Conservation (phyloP, 2,329 filamentous ascomycete genomes). For the Chalaropsis ovoidea region DNA sequence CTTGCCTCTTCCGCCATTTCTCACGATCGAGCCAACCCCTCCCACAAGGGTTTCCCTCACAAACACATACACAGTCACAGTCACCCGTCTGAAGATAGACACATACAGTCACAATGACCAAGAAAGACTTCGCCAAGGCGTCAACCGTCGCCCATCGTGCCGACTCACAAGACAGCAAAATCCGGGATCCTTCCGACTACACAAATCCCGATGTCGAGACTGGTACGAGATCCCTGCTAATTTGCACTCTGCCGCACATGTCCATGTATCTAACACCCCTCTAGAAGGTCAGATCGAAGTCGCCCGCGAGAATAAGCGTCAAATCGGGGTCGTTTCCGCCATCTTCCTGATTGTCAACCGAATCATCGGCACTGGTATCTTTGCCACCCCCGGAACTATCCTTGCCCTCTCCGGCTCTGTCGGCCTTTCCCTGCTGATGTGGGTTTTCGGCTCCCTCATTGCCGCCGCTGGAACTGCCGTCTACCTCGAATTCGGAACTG, state of each 20-base stretch:
- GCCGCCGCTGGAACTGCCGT: slow-evolving; percentile 53
- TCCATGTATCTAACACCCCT: background rate
- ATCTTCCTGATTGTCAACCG: slow-evolving; percentile 54
- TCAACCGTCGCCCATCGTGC: slow-evolving; percentile 9
- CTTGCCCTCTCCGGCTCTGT: slow-evolving; percentile 48
- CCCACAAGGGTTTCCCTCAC: background rate
- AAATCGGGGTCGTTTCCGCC: slow-evolving; percentile 47
- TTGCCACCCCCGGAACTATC: slow-evolving; percentile 52
- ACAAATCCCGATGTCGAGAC: slow-evolving; percentile 11
- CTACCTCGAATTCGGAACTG: slow-evolving; percentile 57
- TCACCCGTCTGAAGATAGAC: background rate
- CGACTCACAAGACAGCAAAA: slow-evolving; percentile 9
- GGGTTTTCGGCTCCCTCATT: slow-evolving; percentile 53
- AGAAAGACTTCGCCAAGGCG: slow-evolving; percentile 10
- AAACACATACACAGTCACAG: background rate
- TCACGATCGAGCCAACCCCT: background rate
- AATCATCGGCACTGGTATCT: slow-evolving; percentile 58
- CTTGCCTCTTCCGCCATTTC: background rate
- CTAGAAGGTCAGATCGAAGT: slow-evolving; percentile 31
- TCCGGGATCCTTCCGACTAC: background rate
- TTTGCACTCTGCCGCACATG: background rate
- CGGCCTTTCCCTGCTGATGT: slow-evolving; percentile 53
- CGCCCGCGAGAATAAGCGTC: slow-evolving; percentile 41
- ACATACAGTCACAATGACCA: background rate
- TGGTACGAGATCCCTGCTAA: slow-evolving; percentile 4